Conservation (phyloP, 225 moss, liverwort and hornwort species). For the Asterella californica region DNA sequence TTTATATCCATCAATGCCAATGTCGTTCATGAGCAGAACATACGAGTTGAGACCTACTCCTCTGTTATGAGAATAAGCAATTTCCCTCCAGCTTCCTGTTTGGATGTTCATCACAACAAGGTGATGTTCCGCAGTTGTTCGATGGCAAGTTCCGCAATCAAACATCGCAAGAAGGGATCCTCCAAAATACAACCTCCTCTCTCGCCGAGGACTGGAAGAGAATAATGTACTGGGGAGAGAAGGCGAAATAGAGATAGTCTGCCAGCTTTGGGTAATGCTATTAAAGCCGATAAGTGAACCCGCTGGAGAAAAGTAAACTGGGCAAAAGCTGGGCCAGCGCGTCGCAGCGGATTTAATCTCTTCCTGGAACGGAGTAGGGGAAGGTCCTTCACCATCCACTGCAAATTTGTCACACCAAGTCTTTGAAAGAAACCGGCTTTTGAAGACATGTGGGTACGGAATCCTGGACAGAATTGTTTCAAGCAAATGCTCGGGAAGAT, state of each 20-base stretch:
- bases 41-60: background rate
- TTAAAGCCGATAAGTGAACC: background rate
- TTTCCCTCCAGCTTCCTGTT: slow-evolving; percentile 2
- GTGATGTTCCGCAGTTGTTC: background rate
- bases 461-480: slow-evolving; percentile 4
- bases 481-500: background rate
- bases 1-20: background rate
- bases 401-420: background rate
- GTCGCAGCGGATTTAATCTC: background rate
- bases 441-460: slow-evolving; percentile 3
- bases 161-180: background rate
- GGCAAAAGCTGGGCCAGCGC: background rate
- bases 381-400: background rate
- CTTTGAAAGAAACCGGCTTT: background rate
- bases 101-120: slow-evolving; percentile 4
- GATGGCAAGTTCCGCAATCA: background rate
- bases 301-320: background rate
- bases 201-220: background rate
- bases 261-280: background rate
- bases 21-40: background rate
- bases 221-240: background rate
- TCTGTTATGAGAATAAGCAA: background rate
- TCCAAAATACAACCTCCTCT: background rate
- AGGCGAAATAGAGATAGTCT: background rate
- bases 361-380: background rate